Percentiles rank a stretch among this genome's conserved stretches.
These are phyloP conservation scores for Durio zibethinus DNA, from an alignment of 345 rosid species.

Conservation along the genomic window DNA sequence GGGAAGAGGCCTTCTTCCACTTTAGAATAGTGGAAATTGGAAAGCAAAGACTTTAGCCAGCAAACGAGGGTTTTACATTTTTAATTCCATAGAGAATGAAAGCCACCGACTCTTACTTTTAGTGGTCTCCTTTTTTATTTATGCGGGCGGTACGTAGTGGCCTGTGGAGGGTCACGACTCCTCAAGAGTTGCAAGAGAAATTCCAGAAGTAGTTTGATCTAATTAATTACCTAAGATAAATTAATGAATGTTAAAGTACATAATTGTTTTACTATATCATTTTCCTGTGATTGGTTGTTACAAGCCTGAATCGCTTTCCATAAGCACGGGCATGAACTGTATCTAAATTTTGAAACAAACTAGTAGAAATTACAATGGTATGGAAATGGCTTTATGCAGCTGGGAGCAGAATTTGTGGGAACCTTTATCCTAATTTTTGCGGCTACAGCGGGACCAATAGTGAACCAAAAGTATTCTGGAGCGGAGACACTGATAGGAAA, in stretches of 20 bases:
- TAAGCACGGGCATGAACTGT: not conserved
- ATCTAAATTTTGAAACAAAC: not conserved
- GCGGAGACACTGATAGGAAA: slow-evolving; percentile 84
- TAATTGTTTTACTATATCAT: no score
- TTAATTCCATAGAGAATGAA: not conserved
- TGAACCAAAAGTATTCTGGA: slow-evolving; percentile 72
- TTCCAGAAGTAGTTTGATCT: not conserved
- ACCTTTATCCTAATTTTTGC: slow-evolving; percentile 89
- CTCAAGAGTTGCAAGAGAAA: not conserved
- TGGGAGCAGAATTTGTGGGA: slow-evolving; percentile 97
- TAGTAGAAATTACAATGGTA: not conserved
- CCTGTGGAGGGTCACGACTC: not conserved
- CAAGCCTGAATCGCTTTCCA: not conserved
- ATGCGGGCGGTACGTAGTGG: not conserved
- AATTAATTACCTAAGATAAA: not conserved
- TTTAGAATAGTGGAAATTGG: not conserved
- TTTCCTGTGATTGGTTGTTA: not conserved
- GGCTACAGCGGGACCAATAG: slow-evolving; percentile 92
- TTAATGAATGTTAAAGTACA: no score
- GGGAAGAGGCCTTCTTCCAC: not conserved
- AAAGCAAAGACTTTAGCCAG: not conserved
- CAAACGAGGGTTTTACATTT: not conserved
- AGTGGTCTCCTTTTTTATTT: not conserved
- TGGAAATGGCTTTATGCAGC: slow-evolving; percentile 31
- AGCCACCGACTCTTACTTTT: not conserved